Base-by-base conservation (phyloP, 345 rosid genomes). In the Barbarea vulgaris region DNA sequence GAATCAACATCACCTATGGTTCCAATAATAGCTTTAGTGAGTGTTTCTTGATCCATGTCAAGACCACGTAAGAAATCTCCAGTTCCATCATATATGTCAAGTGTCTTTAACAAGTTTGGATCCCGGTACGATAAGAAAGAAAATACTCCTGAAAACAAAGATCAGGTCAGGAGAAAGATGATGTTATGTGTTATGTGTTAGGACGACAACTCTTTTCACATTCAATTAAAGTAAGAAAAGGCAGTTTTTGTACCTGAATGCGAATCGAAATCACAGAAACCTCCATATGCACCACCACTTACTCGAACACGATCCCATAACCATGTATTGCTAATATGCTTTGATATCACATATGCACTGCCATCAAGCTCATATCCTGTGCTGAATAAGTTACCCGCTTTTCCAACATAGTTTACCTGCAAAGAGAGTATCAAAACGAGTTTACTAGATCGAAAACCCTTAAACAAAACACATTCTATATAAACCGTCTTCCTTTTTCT, bases 201-300 rank as follows among this genome's bases (percentile, higher is more conserved):
- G 6, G 25, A 57, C 14, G 19, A 12, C 58, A 52, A 5, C 1
- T 36, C 24, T 13, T 53, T 15, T 67, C 10, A 41, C 19, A 9
- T 44, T 47, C 64, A 58, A 41, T 39, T 39, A 33, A 70, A 18
- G 27, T 10, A 9, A 4, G 9, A 21, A 39, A 65, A n/a, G n/a
- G 36, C 56, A 66, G 46, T 19, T 53, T 63, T 34, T 7, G 39
- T 70, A 92, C 99, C 99, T 75, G 99, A 92, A 80, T 92, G 93
- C 22, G 94, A 84, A 85, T 95, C 98, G 7, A 95, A 90, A 81
- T 92, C 89, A 19, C 98, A 90, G 78, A 92, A 92, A 53, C 99
- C 98, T 58, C 99, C 99, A 81, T 95, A 95, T 64, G 98, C 99
- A 64, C 99, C 99, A 28, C 99, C 99, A 30, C 97, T 90, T 37